Conservation (phyloP, 2,329 filamentous ascomycete species). For the Clonostachys solani region DNA sequence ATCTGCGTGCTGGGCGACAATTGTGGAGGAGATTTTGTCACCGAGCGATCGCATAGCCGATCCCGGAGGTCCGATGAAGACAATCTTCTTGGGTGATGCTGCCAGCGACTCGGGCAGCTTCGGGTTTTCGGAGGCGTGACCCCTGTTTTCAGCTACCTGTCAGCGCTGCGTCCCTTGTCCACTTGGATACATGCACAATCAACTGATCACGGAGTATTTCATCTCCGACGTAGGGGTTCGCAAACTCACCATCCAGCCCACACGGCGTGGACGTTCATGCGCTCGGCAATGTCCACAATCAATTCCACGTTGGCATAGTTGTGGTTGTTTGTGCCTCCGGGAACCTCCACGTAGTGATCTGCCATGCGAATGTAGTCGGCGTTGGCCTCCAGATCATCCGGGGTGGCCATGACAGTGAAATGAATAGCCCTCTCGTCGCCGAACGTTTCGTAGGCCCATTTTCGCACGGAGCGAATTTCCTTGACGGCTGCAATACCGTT, state of each 20-base stretch:
- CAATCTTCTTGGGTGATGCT: conserved; percentile 95
- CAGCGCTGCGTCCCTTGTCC: background rate
- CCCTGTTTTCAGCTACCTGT: conserved; percentile 48
- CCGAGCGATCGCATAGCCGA: conserved; percentile 98
- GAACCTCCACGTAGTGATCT: conserved; percentile 98
- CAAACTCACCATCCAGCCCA: conserved; percentile 90
- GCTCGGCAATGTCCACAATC: conserved; percentile 97
- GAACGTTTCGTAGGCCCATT: conserved; percentile 99
- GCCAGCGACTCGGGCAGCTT: conserved; percentile 94
- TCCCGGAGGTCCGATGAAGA: conserved; percentile 97
- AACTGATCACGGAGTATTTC: background rate
- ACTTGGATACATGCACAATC: too few species aligned
- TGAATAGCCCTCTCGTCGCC: conserved; percentile 97
- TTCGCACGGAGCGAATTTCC: conserved; percentile 97
- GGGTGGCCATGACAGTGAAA: conserved; percentile 99
- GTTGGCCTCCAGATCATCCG: conserved; percentile 94
- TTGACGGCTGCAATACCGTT: conserved; percentile 99
- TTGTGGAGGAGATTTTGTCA: conserved; percentile 99
- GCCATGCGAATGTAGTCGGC: conserved; percentile 99
- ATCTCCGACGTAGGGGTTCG: background rate
- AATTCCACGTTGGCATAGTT: conserved; percentile 99
- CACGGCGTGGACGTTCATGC: conserved; percentile 96
- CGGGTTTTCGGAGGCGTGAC: conserved; percentile 97
- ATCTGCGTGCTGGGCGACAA: conserved; percentile 93
- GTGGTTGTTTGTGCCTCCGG: conserved; percentile 99